Conservation (phyloP, 2,329 filamentous ascomycete genomes). For the Fusarium floridanum region DNA sequence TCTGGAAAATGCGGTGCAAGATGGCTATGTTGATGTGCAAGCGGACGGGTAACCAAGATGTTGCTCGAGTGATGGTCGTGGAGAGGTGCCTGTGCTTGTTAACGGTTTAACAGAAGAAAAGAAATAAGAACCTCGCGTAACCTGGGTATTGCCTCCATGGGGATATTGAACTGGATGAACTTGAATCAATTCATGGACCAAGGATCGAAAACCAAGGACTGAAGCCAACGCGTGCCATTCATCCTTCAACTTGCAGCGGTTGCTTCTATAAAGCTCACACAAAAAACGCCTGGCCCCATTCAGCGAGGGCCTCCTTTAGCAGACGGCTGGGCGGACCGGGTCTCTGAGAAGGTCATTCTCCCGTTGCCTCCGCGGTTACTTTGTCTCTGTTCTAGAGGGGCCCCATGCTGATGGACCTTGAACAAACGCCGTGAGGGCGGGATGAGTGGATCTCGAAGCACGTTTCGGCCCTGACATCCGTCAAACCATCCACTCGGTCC, state of each 20-base stretch:
- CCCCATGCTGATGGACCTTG: conserved; percentile 15
- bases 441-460: conserved; percentile 41
- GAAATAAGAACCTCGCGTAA: neutral
- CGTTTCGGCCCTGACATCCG: conserved; percentile 47
- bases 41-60: neutral
- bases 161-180: conserved; percentile 13
- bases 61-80: neutral
- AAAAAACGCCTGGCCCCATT: conserved; percentile 16
- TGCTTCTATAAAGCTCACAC: conserved; percentile 35
- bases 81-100: conserved; percentile 2
- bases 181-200: conserved; percentile 9
- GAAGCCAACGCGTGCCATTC: conserved; percentile 10
- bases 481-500: conserved; percentile 32
- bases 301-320: conserved; percentile 21
- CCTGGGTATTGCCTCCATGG: conserved; percentile 23
- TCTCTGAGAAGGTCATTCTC: conserved; percentile 35
- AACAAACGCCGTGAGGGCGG: conserved; percentile 22
- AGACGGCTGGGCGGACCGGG: conserved; percentile 44
- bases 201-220: conserved; percentile 14
- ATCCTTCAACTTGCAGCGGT: conserved; percentile 25
- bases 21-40: conserved; percentile 6
- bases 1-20: neutral
- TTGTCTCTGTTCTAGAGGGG: conserved; percentile 28
- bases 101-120: conserved; percentile 19
- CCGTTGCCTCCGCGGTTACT: conserved; percentile 22